Percentiles rank a stretch among this genome's conserved stretches.
Conservation (phyloP, 805 yeast species). For the Teunomyces funiuensis region DNA sequence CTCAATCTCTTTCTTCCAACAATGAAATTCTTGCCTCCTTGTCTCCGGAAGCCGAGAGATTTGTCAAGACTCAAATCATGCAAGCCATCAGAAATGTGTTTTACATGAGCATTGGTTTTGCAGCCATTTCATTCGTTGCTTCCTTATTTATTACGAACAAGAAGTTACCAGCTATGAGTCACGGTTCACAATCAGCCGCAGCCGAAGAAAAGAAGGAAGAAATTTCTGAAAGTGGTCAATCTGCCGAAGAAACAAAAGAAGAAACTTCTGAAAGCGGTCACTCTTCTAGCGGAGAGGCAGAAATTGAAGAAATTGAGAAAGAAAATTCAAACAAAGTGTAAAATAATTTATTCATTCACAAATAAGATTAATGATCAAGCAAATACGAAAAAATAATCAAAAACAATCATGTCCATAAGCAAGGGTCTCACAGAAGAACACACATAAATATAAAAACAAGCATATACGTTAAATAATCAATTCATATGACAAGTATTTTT, state of each 20-base stretch:
- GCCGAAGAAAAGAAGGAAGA: not conserved
- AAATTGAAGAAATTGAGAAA: not conserved
- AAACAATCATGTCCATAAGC: too few relatives aligned
- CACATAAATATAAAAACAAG: too few relatives aligned
- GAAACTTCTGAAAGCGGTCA: not conserved
- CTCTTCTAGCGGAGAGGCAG: not conserved
- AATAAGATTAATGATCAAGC: too few relatives aligned
- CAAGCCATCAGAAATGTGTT: conserved; percentile 39
- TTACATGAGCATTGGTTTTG: conserved; percentile 40
- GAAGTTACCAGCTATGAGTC: conserved; percentile 30
- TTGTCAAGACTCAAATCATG: conserved; percentile 35
- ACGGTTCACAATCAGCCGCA: not conserved
- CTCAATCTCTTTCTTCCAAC: conserved; percentile 14
- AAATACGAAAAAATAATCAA: too few relatives aligned
- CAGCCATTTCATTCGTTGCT: conserved; percentile 29
- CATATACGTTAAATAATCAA: too few relatives aligned
- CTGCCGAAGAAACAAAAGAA: not conserved
- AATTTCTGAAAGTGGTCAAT: not conserved
- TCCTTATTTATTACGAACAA: conserved; percentile 40
- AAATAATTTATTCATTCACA: too few relatives aligned
- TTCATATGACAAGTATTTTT: too few relatives aligned
- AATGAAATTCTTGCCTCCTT: conserved; percentile 16
- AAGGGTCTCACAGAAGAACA: too few relatives aligned
- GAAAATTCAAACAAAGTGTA: too few relatives aligned
- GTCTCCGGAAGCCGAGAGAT: conserved; percentile 21